These are phyloP conservation scores for Umbelopsis isabellina DNA, from an alignment of 192 early-diverging fungal species.

Conservation along the genomic window DNA sequence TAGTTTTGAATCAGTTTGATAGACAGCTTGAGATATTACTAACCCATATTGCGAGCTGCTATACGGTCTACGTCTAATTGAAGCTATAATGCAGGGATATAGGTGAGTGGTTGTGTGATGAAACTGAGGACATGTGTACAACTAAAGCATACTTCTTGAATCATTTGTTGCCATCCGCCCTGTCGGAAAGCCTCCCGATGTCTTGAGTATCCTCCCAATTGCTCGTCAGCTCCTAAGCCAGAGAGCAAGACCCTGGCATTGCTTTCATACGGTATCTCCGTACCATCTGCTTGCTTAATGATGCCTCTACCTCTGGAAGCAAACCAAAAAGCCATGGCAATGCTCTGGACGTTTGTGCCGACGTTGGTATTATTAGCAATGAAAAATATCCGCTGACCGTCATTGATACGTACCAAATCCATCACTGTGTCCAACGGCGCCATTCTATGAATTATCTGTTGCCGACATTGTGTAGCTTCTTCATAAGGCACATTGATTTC, in stretches of 20 bases:
- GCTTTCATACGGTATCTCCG: constrained; percentile 56
- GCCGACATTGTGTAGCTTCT: constrained; percentile 57
- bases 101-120: not conserved
- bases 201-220: constrained; percentile 89
- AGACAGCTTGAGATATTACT: not conserved
- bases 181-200: constrained; percentile 76
- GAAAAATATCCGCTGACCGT: too few relatives aligned
- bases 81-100: constrained; percentile 44
- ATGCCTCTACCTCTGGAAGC: constrained; percentile 79
- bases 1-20: not conserved
- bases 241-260: constrained; percentile 78
- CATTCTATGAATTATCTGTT: constrained; percentile 74
- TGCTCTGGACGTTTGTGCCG: constrained; percentile 64
- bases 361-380: not conserved
- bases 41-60: constrained; percentile 80
- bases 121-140: not conserved
- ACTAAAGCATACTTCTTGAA: constrained; percentile 53
- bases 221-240: constrained; percentile 94
- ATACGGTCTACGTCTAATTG: constrained; percentile 87
- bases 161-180: constrained; percentile 66
- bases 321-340: constrained; percentile 97
- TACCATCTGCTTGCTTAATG: not conserved
- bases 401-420: constrained; percentile 69
- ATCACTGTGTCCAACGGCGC: constrained; percentile 86
- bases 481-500: constrained; percentile 84